Base-by-base conservation (phyloP, 1,139 yeast genomes). In the Kurtzmaniella quercitrusa region DNA sequence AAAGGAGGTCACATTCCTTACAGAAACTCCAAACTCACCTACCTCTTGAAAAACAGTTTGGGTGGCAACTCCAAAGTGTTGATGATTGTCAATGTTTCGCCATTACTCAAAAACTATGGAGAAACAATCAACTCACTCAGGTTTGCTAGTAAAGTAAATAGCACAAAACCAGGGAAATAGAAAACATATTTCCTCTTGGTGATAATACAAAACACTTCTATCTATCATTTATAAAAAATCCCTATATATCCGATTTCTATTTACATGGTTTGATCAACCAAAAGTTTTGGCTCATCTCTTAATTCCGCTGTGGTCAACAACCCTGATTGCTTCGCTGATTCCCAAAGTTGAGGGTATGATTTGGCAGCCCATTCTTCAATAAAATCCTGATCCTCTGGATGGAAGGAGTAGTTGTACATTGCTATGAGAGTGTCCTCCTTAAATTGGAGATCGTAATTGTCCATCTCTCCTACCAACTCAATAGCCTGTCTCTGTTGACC, bases 41-140 rank as follows among this genome's bases (percentile, higher is more conserved):
- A 87, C 57, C 66, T 91, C 15, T 68, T 93, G 48, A 94, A 90
- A 56, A 81, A 88, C 57, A 89, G 97, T 38, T 69, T 93, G 37
- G 82, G 88, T 2, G 97, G 96, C 0, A 77, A 80, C 46, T 87
- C 96, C 1, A 93, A 91, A 60, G 90, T 97, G 0, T 69, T 93
- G 47, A 90, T 93, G 97, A 85, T 93, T 71, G 97, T 90, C 12
- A 91, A 90, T 55, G 75, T 91, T 5, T 86, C 96, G 2, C 91
- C 96, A 3, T 64, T 77, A 41, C 62, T 60, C 18, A 66, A 66
- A 23, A 87, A 87, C 59, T 73, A 82, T 42, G 79, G 73, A 51
- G 98, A 93, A 58, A 85, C 96, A 0, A 56, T 91, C 21, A 88
- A 88, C 56, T 88, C 96, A 0, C 68, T 93, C 46, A 70, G 98